Evolutionary conservation across 345 rosid genomes (phyloP).

Genomic region (Raphanus sativus): DNA sequence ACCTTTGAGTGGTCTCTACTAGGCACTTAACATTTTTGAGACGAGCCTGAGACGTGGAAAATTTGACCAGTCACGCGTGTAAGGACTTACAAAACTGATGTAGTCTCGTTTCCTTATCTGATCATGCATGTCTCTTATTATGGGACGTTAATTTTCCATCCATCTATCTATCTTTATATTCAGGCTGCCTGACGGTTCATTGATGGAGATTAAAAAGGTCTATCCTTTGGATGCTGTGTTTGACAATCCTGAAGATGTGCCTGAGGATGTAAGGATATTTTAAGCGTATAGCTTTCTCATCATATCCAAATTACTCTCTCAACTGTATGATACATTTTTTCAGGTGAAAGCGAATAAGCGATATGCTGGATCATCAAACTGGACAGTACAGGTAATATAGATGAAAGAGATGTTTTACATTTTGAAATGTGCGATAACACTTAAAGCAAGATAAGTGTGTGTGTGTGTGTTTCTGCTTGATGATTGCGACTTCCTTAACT

Average conservation of each 20-base stretch:
- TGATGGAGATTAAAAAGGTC: slow-evolving; percentile 89
- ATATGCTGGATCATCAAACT: slow-evolving; percentile 85
- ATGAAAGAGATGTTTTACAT: slow-evolving; percentile 8
- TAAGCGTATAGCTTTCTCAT: slow-evolving; percentile 8
- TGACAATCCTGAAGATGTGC: slow-evolving; percentile 81
- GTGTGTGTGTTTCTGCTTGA: slow-evolving; percentile 1
- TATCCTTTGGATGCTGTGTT: slow-evolving; percentile 91
- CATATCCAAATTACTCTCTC: neutral
- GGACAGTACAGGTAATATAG: slow-evolving; percentile 84
- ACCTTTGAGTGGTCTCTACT: slow-evolving; percentile 30
- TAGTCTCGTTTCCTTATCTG: slow-evolving; percentile 1
- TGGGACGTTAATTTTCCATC: neutral
- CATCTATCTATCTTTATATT: slow-evolving; percentile 21
- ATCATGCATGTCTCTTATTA: neutral
- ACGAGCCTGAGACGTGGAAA: slow-evolving; percentile 92
- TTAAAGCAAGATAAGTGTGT: neutral
- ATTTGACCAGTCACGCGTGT: slow-evolving; percentile 90
- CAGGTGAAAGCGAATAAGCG: slow-evolving; percentile 85
- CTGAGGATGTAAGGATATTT: slow-evolving; percentile 75
- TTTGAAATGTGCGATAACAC: neutral
- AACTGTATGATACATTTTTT: slow-evolving; percentile 27
- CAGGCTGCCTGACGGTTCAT: slow-evolving; percentile 91
- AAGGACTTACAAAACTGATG: slow-evolving; percentile 41
- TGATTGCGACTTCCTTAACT: neutral
- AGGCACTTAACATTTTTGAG: slow-evolving; percentile 96